Evolutionary conservation across 148 eudicot genomes (phyloP).

Genomic region (Cornus florida): DNA sequence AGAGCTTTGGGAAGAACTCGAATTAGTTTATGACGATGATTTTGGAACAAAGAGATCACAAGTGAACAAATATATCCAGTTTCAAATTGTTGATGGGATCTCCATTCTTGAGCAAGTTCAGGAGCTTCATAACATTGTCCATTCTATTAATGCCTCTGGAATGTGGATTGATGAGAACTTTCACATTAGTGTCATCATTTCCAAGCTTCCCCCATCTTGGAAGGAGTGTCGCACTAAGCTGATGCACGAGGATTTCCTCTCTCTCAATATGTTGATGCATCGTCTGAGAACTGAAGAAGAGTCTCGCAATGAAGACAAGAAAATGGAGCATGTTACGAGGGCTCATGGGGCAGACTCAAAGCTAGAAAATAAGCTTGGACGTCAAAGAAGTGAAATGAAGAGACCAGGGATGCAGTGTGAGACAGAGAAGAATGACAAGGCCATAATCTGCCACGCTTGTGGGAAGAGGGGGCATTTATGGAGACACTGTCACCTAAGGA

Average conservation of each 20-base stretch:
- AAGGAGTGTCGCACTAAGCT: conserved; percentile 46
- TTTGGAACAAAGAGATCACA: conserved; percentile 59
- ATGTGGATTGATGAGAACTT: conserved; percentile 70
- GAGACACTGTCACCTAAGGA: conserved; percentile 27
- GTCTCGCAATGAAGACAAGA: conserved; percentile 26
- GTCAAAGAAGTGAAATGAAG: conserved; percentile 14
- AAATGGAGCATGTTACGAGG: conserved; percentile 20
- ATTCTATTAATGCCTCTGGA: conserved; percentile 55
- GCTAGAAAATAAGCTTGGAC: conserved; percentile 13
- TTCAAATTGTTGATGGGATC: conserved; percentile 71
- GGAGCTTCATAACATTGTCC: conserved; percentile 61
- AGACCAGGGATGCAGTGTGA: conserved; percentile 12
- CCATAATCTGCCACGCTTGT: conserved; percentile 27
- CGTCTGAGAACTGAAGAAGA: conserved; percentile 60
- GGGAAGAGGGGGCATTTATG: conserved; percentile 35
- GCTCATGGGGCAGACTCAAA: conserved; percentile 14
- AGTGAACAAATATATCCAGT: conserved; percentile 70
- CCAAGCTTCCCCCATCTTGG: conserved; percentile 89
- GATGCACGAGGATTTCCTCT: conserved; percentile 59
- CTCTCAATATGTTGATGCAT: conserved; percentile 69
- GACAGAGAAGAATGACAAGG: conserved; percentile 5
- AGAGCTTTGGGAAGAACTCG: conserved; percentile 81
- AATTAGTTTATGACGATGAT: conserved; percentile 50
- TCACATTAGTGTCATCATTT: conserved; percentile 62
- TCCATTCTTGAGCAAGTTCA: conserved; percentile 61